phyloP scores from a whole-genome alignment of 1,139 yeast genomes.

The Geotrichum phurueaensis region DNA sequence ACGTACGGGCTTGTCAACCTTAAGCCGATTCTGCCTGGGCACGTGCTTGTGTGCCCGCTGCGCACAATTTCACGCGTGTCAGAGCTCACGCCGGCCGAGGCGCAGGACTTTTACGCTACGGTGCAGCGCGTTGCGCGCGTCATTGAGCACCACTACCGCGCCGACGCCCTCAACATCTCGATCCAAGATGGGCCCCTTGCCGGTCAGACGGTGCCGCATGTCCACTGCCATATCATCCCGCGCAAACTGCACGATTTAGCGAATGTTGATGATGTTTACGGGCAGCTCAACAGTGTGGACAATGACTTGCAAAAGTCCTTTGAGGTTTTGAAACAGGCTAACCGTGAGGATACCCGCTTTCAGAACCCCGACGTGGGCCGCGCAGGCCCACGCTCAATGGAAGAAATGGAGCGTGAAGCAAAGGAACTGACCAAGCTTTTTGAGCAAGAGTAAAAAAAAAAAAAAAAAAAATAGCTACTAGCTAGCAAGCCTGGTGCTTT shows the following conservation, averaged over 20 bases:
- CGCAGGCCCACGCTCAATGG: constrained; percentile 43
- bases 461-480: not conserved
- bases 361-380: constrained; percentile 34
- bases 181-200: constrained; percentile 96
- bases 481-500: too few species aligned
- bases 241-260: constrained; percentile 54
- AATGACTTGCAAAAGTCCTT: constrained; percentile 39
- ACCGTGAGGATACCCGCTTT: constrained; percentile 8
- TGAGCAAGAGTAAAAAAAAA: constrained; percentile 18
- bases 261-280: constrained; percentile 64
- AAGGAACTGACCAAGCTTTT: constrained; percentile 43
- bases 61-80: constrained; percentile 58
- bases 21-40: constrained; percentile 89
- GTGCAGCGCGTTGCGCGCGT: constrained; percentile 67
- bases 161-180: constrained; percentile 79
- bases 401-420: constrained; percentile 65
- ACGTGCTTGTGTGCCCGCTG: constrained; percentile 76
- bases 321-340: constrained; percentile 5
- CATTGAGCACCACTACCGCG: constrained; percentile 57
- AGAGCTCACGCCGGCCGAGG: constrained; percentile 66
- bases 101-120: constrained; percentile 68
- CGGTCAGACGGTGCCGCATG: constrained; percentile 90
- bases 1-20: constrained; percentile 82
- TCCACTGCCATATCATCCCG: constrained; percentile 90
- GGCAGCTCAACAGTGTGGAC: constrained; percentile 47